phyloP scores from a whole-genome alignment of 2,329 filamentous ascomycete species.

The Ophiocordyceps robertsii region DNA sequence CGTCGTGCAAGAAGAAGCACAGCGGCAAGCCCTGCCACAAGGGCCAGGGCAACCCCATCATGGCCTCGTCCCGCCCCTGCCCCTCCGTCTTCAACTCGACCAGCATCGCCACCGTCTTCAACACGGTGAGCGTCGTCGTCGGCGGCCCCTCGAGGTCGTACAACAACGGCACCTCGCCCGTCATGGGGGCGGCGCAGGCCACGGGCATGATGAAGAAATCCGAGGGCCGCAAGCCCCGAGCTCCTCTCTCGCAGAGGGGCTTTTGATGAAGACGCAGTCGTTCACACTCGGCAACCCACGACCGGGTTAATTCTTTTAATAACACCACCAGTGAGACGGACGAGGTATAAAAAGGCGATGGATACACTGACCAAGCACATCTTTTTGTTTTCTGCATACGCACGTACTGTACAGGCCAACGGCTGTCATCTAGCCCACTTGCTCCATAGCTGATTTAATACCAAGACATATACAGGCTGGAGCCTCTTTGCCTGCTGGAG shows the following conservation, averaged over 20 bases:
- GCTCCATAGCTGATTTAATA: not conserved
- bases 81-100: constrained; percentile 11
- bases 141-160: not conserved
- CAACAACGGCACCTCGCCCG: not conserved
- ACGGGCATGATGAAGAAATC: not conserved
- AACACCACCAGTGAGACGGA: not conserved
- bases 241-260: no score
- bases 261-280: not conserved
- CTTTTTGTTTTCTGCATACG: not conserved
- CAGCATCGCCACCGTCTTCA: constrained; percentile 20
- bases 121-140: constrained; percentile 20
- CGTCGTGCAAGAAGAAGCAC: constrained; percentile 13
- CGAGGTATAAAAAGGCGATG: not conserved
- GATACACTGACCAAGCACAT: not conserved
- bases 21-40: constrained; percentile 13
- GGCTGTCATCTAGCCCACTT: not conserved
- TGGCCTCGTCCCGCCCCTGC: constrained; percentile 9
- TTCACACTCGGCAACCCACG: not conserved
- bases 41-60: not conserved
- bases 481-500: no score
- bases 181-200: not conserved
- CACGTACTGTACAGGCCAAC: constrained; percentile 1
- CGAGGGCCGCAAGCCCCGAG: no score
- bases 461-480: not conserved
- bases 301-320: not conserved